Evolutionary conservation across 495 filamentous ascomycete genomes (phyloP).

Genomic region (Hypoxylon crocopeplum): DNA sequence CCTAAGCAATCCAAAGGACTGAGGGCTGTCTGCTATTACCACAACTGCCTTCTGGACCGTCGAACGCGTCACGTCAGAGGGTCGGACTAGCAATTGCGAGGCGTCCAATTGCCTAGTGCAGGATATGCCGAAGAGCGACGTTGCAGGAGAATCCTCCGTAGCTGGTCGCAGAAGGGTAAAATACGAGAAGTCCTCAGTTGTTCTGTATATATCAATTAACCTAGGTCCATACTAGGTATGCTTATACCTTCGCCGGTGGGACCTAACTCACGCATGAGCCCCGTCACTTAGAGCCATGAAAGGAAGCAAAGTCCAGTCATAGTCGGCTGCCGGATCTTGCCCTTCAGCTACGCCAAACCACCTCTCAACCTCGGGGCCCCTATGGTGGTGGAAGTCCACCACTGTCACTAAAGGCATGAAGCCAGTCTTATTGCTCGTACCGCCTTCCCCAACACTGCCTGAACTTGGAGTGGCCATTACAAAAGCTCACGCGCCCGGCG

Average conservation of each 20-base stretch:
- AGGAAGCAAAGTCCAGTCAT: slow-evolving; percentile 91
- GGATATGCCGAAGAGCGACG: slow-evolving; percentile 93
- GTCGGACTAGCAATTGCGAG: slow-evolving; percentile 73
- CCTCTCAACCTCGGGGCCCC: slow-evolving; percentile 91
- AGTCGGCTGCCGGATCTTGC: slow-evolving; percentile 78
- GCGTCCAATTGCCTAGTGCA: slow-evolving; percentile 92
- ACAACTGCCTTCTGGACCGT: slow-evolving; percentile 99
- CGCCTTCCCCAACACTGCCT: slow-evolving; percentile 9
- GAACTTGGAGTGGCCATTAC: slow-evolving; percentile 31
- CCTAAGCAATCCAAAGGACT: slow-evolving; percentile 77
- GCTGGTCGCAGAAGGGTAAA: slow-evolving; percentile 85
- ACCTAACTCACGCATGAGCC: slow-evolving; percentile 78
- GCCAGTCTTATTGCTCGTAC: slow-evolving; percentile 17
- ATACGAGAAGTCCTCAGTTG: slow-evolving; percentile 96
- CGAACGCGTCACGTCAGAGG: slow-evolving; percentile 88
- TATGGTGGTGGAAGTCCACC: slow-evolving; percentile 96
- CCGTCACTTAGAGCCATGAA: slow-evolving; percentile 99
- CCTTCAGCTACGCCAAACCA: slow-evolving; percentile 86
- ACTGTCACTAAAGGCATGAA: slow-evolving; percentile 79
- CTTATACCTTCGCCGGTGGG: background rate
- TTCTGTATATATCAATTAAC: slow-evolving; percentile 53
- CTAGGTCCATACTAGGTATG: slow-evolving; percentile 5
- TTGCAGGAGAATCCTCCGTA: slow-evolving; percentile 63
- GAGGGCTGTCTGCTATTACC: slow-evolving; percentile 89
- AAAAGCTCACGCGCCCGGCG: background rate